These are phyloP conservation scores for Rhizoctonia solani DNA, from an alignment of 1,284 basidiomycete genomes.

Conservation along the genomic window DNA sequence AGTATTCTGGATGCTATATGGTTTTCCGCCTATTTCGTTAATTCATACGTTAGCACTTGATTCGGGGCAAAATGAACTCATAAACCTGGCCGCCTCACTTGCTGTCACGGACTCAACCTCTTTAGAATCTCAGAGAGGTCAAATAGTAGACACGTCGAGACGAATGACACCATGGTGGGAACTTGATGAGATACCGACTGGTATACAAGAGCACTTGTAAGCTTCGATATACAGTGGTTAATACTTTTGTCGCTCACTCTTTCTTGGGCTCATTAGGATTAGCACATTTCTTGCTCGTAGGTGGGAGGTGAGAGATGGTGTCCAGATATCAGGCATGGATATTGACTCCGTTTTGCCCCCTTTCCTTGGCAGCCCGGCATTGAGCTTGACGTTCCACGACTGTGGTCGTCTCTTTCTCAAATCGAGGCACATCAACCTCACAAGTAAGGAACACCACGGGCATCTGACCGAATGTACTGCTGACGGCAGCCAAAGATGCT, in stretches of 20 bases:
- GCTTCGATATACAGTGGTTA: neutral
- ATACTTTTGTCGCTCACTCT: too few species aligned
- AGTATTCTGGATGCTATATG: neutral
- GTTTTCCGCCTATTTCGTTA: neutral
- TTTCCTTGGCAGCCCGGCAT: neutral
- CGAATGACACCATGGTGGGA: slow-evolving; percentile 32
- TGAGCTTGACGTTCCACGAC: slow-evolving; percentile 8
- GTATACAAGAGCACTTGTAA: slow-evolving; percentile 17
- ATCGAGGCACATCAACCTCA: neutral
- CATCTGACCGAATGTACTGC: neutral
- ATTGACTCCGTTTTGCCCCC: neutral
- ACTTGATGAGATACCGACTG: slow-evolving; percentile 27
- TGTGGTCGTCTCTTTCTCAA: slow-evolving; percentile 13
- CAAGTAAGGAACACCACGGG: neutral
- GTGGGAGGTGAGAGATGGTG: slow-evolving; percentile 9
- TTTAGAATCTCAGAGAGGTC: neutral
- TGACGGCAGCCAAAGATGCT: slow-evolving; percentile 5
- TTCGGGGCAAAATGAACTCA: slow-evolving; percentile 8
- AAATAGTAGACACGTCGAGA: neutral
- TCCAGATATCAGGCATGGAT: neutral
- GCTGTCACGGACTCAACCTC: neutral
- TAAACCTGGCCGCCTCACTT: slow-evolving; percentile 21
- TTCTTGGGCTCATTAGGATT: neutral
- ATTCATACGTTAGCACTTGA: neutral
- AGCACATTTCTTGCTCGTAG: slow-evolving; percentile 5